Conservation (phyloP, 208 protist genomes). For the Balamuthia mandrillaris region DNA sequence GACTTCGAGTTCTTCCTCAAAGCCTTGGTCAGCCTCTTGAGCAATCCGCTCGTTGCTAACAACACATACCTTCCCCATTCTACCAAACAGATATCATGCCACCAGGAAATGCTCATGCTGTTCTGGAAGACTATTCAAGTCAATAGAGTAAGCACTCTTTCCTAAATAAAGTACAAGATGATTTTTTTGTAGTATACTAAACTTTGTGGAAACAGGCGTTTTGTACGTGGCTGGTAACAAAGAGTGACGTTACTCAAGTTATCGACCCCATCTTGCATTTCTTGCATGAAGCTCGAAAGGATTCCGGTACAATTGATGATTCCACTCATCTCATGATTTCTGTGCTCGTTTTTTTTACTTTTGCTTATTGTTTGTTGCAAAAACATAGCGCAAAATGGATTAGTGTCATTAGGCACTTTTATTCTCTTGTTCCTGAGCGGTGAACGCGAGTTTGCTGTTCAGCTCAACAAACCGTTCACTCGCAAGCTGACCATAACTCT, state of each 20-base stretch:
- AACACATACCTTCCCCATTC: constrained; percentile 27
- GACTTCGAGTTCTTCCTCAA: background rate
- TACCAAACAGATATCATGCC: background rate
- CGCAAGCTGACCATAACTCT: background rate
- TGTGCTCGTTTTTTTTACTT: background rate
- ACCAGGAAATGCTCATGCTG: constrained; percentile 25
- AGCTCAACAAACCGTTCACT: constrained; percentile 11
- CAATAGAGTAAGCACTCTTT: background rate
- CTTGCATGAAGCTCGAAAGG: constrained; percentile 1
- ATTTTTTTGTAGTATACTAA: background rate
- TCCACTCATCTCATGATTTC: background rate
- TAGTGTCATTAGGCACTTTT: background rate
- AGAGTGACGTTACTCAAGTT: background rate
- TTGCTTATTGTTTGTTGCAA: background rate
- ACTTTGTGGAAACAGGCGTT: background rate
- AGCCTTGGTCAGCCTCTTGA: background rate
- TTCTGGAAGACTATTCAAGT: background rate
- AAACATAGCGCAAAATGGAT: background rate
- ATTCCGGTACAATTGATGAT: background rate
- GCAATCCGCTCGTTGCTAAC: background rate
- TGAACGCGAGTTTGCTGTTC: background rate
- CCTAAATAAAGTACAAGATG: background rate
- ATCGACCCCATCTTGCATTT: background rate
- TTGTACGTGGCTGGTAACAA: background rate
- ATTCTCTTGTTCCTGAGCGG: background rate